Conservation (phyloP, 2,329 filamentous ascomycete genomes). For the Colletotrichum somersetense region DNA sequence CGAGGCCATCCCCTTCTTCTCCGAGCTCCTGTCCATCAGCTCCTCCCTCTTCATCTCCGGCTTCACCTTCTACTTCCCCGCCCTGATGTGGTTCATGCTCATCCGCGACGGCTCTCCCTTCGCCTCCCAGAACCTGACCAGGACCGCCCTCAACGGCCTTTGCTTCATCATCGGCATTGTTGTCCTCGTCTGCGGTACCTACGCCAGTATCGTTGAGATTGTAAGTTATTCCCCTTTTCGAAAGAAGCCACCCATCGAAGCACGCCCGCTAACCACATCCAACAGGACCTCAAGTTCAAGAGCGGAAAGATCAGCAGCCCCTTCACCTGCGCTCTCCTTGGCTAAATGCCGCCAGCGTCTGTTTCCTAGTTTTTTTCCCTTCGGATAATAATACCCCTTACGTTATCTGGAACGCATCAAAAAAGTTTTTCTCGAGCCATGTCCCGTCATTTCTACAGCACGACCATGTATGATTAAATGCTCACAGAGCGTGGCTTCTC, state of each 20-base stretch:
- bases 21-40: conserved; percentile 70
- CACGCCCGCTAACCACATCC: not conserved
- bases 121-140: conserved; percentile 48
- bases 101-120: conserved; percentile 49
- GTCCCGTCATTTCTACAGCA: not conserved
- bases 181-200: conserved; percentile 51
- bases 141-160: conserved; percentile 46
- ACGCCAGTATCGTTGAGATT: conserved; percentile 46
- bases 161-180: conserved; percentile 50
- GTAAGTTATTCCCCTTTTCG: conserved; percentile 24
- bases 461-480: not conserved
- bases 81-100: conserved; percentile 59
- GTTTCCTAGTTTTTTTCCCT: conserved; percentile 10
- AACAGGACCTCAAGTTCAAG: conserved; percentile 37
- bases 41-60: conserved; percentile 62
- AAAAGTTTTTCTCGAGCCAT: not conserved
- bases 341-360: conserved; percentile 1
- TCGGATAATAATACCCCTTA: conserved; percentile 33
- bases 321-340: conserved; percentile 40
- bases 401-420: not conserved
- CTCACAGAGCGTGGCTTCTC: not conserved
- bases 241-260: not conserved
- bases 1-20: conserved; percentile 80
- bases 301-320: conserved; percentile 40
- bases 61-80: conserved; percentile 58